A percentile compares a stretch with the other conserved stretches of the same genome.
Evolutionary conservation across 768 basidiomycete species (phyloP).

Genomic region (Agaricus subrufescens): DNA sequence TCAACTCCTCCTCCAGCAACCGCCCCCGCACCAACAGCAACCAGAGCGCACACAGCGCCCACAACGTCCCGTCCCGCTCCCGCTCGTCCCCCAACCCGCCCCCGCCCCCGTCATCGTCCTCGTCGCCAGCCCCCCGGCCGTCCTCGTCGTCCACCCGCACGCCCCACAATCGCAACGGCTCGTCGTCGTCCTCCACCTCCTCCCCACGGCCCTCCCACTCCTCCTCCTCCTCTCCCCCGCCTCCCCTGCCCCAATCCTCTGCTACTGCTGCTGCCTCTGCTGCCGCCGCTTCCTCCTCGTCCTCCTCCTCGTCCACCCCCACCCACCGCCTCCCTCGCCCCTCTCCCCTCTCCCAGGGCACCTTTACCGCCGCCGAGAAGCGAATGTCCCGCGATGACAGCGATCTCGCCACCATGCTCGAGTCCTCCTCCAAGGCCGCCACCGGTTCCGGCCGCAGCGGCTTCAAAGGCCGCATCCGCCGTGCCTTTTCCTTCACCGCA

Average conservation of each 20-base stretch:
- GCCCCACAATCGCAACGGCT: conserved; percentile 36
- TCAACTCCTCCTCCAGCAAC: conserved; percentile 59
- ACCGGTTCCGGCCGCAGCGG: conserved; percentile 55
- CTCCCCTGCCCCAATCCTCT: conserved; percentile 2
- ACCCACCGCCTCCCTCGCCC: conserved; percentile 45
- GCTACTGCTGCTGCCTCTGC: conserved; percentile 30
- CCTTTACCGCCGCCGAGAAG: conserved; percentile 58
- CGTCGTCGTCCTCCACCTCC: conserved; percentile 43
- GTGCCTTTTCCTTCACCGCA: conserved; percentile 62
- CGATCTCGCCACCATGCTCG: conserved; percentile 54
- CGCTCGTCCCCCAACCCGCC: conserved; percentile 25
- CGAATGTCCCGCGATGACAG: conserved; percentile 78
- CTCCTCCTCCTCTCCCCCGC: conserved; percentile 4
- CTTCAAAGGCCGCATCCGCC: conserved; percentile 71
- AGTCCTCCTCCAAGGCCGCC: conserved; percentile 32
- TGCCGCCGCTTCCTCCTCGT: conserved; percentile 24
- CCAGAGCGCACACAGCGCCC: conserved; percentile 51
- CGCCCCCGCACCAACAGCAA: conserved; percentile 70
- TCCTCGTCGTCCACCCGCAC: conserved; percentile 17
- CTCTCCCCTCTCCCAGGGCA: conserved; percentile 69
- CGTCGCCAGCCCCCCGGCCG: conserved; percentile 4
- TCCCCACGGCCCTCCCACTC: conserved; percentile 21
- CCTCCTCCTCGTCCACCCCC: conserved; percentile 25
- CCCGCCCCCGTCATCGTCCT: conserved; percentile 20
- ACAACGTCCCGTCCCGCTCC: conserved; percentile 33